A percentile compares a stretch with the other conserved stretches of the same genome.
These are phyloP conservation scores for Clarireedia hainanense DNA, from an alignment of 2,329 filamentous ascomycete genomes.

Conservation along the genomic window DNA sequence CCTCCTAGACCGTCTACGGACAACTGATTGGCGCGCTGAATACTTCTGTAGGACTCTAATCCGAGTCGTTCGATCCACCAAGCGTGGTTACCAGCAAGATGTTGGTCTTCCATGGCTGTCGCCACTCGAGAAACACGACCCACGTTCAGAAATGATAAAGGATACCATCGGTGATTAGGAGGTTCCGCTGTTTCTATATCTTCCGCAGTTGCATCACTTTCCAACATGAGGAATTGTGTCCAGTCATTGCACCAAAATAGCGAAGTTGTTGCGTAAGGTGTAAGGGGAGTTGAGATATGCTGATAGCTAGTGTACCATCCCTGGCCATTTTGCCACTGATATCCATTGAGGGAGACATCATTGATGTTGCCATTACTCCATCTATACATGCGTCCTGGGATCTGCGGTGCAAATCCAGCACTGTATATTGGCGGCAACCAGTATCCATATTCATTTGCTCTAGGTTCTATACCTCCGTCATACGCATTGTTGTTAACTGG, in stretches of 20 bases:
- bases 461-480: slow-evolving; percentile 9
- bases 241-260: slow-evolving; percentile 19
- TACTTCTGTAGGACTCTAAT: slow-evolving; percentile 8
- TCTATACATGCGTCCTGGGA: slow-evolving; percentile 17
- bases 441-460: slow-evolving; percentile 11
- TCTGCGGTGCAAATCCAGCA: slow-evolving; percentile 15
- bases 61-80: slow-evolving; percentile 16
- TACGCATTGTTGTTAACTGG: slow-evolving; percentile 28
- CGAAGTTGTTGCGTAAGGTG: slow-evolving; percentile 14
- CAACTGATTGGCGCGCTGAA: background rate
- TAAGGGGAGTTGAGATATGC: background rate
- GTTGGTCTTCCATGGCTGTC: slow-evolving; percentile 2
- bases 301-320: background rate
- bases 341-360: slow-evolving; percentile 2
- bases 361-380: slow-evolving; percentile 18
- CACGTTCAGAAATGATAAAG: slow-evolving; percentile 14
- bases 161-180: slow-evolving; percentile 15
- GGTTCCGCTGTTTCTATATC: slow-evolving; percentile 5
- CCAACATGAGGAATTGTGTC: slow-evolving; percentile 14
- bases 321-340: slow-evolving; percentile 7
- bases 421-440: slow-evolving; percentile 19
- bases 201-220: slow-evolving; percentile 11
- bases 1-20: slow-evolving; percentile 16
- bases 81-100: slow-evolving; percentile 10
- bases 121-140: slow-evolving; percentile 9